These are phyloP conservation scores for Wallacemonas sp. DNA, from an alignment of 208 protist genomes.

Conservation along the genomic window DNA sequence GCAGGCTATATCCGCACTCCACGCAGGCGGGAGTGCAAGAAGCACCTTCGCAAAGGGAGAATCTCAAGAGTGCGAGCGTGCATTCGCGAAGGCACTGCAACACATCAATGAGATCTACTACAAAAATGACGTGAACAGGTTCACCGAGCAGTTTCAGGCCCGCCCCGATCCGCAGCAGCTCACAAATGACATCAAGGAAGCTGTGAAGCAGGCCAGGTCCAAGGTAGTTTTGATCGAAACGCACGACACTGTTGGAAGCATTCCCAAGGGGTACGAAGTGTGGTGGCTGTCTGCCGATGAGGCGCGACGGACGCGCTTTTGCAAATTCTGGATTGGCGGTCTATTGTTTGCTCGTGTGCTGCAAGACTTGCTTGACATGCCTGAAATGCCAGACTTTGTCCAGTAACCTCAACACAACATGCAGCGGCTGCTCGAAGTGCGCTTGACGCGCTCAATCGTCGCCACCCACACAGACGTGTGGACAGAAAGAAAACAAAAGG, in stretches of 20 bases:
- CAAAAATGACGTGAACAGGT: conserved; percentile 8
- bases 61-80: conserved; percentile 20
- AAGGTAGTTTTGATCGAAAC: conserved; percentile 37
- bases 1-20: neutral
- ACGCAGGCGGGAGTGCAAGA: neutral
- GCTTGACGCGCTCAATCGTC: too few species aligned
- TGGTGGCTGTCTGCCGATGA: conserved; percentile 76
- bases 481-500: too few species aligned
- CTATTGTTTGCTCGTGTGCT: conserved; percentile 45
- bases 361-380: conserved; percentile 80
- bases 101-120: conserved; percentile 35
- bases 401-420: conserved; percentile 36
- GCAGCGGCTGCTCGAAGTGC: too few species aligned
- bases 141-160: conserved; percentile 1
- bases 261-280: conserved; percentile 54
- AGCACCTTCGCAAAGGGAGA: conserved; percentile 25
- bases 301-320: conserved; percentile 40
- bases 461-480: too few species aligned
- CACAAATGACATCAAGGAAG: conserved; percentile 13
- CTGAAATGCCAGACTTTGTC: conserved; percentile 77
- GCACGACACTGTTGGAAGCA: conserved; percentile 15
- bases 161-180: conserved; percentile 6
- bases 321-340: conserved; percentile 57
- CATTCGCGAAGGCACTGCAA: conserved; percentile 14
- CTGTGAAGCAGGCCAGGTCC: conserved; percentile 19